These are phyloP conservation scores for Linaria vulgaris DNA, from an alignment of 257 asterid species.

Conservation along the genomic window DNA sequence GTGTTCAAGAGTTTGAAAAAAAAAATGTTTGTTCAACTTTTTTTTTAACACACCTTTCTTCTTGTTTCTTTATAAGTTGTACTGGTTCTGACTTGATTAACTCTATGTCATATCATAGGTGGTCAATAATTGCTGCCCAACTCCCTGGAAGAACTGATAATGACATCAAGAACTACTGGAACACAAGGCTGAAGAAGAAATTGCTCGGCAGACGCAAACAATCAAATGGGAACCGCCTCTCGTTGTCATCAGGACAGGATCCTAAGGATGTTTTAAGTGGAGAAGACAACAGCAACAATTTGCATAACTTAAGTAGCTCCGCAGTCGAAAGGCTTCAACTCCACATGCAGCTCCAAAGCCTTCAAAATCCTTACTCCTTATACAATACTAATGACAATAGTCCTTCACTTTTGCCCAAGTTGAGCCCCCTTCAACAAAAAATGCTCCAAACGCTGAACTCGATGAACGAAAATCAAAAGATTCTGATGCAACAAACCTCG, in stretches of 20 bases:
- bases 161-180: slow-evolving; percentile 95
- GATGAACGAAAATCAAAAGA: slow-evolving; percentile 20
- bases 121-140: slow-evolving; percentile 98
- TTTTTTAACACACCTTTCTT: background rate
- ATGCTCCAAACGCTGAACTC: slow-evolving; percentile 56
- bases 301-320: slow-evolving; percentile 68
- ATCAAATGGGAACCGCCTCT: slow-evolving; percentile 35
- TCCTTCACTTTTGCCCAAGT: slow-evolving; percentile 60
- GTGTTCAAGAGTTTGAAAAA: background rate
- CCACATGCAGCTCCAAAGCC: slow-evolving; percentile 73
- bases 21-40: too few species aligned
- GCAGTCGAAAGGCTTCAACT: slow-evolving; percentile 93
- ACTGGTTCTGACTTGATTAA: background rate
- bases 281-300: slow-evolving; percentile 31
- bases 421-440: slow-evolving; percentile 49
- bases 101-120: slow-evolving; percentile 45
- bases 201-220: slow-evolving; percentile 74
- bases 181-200: slow-evolving; percentile 80
- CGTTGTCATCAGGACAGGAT: slow-evolving; percentile 34
- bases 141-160: slow-evolving; percentile 94
- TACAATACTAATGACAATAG: slow-evolving; percentile 48
- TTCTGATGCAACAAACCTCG: slow-evolving; percentile 19
- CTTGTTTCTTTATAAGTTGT: background rate
- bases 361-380: slow-evolving; percentile 55
- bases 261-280: slow-evolving; percentile 28